Evolutionary conservation across 495 filamentous ascomycete genomes (phyloP), one percentile per base, ranked within the genome.

Genomic region (Cercophora samala): DNA sequence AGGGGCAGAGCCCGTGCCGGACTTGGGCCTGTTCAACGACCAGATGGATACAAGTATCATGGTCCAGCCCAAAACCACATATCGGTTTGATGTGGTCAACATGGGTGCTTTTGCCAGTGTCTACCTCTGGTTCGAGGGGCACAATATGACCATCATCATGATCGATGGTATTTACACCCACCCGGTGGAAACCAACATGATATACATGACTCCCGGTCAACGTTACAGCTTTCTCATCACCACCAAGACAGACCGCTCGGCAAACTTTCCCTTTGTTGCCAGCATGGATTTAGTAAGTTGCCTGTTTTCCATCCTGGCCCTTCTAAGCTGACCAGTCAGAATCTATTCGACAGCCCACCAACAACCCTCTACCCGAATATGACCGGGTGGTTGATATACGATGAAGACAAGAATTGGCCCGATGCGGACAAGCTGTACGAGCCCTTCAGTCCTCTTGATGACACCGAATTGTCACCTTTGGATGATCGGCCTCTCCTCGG

Each of bases 371-470:
- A 93, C 72, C 86, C 85, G 61, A 96, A 94, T 66, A 88, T 86
- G 0, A 94, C 92, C 0, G 90, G 89, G 8, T 94, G 89, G 89
- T 82, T 96, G 1, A 83, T 91, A 1, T 94, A 95, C 70, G 84
- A 93, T 72, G 78, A 84, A 2, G 64, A 74, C 1, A 84, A 86
- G 56, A 78, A 84, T 0, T 79, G 91, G 2, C 89, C 89, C 13
- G 77, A 76, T 0, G 81, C 91, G 78, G 83, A 56, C 8, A 54
- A 67, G 3, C 37, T 72, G 9, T 29, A 67, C 17, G 64, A 56
- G 1, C n/a, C 68, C 37, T 86, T 91, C 60, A 74, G 89, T 59
- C 84, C 82, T 55, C 89, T 91, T 64, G 92, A 96, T 68, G 93
- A 97, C 74, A 83, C 90, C 51, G 78, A 71, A 0, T 84, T 97